These are phyloP conservation scores for Amylostereum chailletii DNA, from an alignment of 1,284 basidiomycete genomes.

Conservation along the genomic window DNA sequence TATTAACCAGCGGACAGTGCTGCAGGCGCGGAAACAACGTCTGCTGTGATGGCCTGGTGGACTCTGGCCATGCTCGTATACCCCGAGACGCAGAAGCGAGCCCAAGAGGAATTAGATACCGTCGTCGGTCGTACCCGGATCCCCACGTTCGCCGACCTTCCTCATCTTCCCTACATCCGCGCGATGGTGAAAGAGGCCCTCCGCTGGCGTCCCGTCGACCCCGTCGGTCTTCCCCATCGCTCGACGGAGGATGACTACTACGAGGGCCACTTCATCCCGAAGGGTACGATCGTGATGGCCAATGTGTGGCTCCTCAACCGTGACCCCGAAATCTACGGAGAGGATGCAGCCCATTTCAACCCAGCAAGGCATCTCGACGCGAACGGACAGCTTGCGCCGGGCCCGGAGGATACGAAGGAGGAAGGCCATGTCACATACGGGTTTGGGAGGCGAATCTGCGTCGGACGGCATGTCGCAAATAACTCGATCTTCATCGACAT, in stretches of 20 bases:
- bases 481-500: conserved; percentile 23
- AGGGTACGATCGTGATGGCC: conserved; percentile 15
- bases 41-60: conserved; percentile 12
- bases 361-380: conserved; percentile 15
- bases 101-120: conserved; percentile 16
- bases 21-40: conserved; percentile 12
- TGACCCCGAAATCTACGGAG: conserved; percentile 14
- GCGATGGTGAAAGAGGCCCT: conserved; percentile 15
- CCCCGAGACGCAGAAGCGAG: conserved; percentile 12
- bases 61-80: conserved; percentile 14
- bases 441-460: conserved; percentile 15
- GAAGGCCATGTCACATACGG: conserved; percentile 19
- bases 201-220: conserved; percentile 15
- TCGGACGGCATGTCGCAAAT: conserved; percentile 25
- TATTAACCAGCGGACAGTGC: conserved; percentile 1
- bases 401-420: conserved; percentile 14
- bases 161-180: conserved; percentile 15
- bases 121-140: conserved; percentile 14
- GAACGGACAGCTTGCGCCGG: conserved; percentile 13
- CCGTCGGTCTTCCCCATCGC: conserved; percentile 13
- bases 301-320: conserved; percentile 15
- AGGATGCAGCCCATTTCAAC: conserved; percentile 14
- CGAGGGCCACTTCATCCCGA: conserved; percentile 19
- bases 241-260: conserved; percentile 16
- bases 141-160: conserved; percentile 13